Conservation (phyloP, 768 basidiomycete genomes). For the Sarcomyxa edulis region DNA sequence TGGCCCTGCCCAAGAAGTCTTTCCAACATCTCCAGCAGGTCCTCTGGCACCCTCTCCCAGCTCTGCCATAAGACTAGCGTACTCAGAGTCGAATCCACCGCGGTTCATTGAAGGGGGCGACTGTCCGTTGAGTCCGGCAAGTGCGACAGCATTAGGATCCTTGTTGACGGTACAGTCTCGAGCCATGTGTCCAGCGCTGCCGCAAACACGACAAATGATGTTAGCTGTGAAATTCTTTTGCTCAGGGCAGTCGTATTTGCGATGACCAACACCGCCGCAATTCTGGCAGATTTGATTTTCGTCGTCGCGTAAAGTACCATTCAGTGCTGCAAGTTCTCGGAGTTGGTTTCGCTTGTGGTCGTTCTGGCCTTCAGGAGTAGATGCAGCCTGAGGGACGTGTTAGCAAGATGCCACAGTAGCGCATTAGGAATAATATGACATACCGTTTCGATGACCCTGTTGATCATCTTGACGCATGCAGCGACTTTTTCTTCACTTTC, state of each 20-base stretch:
- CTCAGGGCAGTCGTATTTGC: slow-evolving; percentile 99
- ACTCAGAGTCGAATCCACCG: slow-evolving; percentile 94
- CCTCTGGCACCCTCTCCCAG: slow-evolving; percentile 76
- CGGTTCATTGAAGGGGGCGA: slow-evolving; percentile 49
- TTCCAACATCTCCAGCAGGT: slow-evolving; percentile 45
- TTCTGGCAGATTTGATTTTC: slow-evolving; percentile 99
- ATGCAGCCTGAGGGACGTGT: slow-evolving; percentile 72
- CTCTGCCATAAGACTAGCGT: slow-evolving; percentile 96
- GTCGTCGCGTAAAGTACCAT: slow-evolving; percentile 98
- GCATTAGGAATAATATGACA: slow-evolving; percentile 22
- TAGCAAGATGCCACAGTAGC: too few species aligned
- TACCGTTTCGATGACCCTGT: slow-evolving; percentile 96
- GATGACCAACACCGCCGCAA: slow-evolving; percentile 88
- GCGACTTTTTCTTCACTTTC: slow-evolving; percentile 91
- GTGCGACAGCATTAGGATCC: slow-evolving; percentile 66
- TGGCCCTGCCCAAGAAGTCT: slow-evolving; percentile 47
- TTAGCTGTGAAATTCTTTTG: slow-evolving; percentile 98
- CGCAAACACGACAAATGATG: slow-evolving; percentile 98
- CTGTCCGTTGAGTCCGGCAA: too few species aligned
- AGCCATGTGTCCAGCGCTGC: slow-evolving; percentile 98
- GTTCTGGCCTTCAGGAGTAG: slow-evolving; percentile 98
- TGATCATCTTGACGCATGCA: slow-evolving; percentile 91
- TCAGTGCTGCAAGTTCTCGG: slow-evolving; percentile 93
- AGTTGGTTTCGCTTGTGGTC: slow-evolving; percentile 99
- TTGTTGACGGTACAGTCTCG: slow-evolving; percentile 94